phyloP scores from a whole-genome alignment of 78 protist species.

The Speleostelium caveatum region DNA sequence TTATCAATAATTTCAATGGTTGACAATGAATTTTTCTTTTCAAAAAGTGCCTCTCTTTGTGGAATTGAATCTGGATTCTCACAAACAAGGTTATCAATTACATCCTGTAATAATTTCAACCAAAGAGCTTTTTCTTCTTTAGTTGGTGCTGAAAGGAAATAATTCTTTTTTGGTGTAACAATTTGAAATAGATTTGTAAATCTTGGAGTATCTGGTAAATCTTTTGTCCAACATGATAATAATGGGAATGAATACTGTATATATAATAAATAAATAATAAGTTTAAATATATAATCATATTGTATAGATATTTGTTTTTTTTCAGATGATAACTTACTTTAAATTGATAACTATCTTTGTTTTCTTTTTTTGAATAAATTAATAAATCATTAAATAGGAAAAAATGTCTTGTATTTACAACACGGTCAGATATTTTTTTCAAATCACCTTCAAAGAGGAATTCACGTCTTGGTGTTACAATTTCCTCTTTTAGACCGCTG shows the following conservation, averaged over 20 bases:
- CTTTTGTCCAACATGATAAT: conserved; percentile 66
- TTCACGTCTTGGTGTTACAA: conserved; percentile 40
- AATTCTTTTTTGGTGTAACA: conserved; percentile 38
- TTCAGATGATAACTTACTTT: neutral
- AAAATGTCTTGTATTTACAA: conserved; percentile 68
- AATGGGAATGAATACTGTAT: conserved; percentile 35
- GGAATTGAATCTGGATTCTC: conserved; percentile 25
- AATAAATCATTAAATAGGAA: conserved; percentile 56
- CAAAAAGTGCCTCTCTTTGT: conserved; percentile 21
- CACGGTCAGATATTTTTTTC: conserved; percentile 65
- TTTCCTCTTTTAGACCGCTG: conserved; percentile 43
- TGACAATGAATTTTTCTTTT: conserved; percentile 56
- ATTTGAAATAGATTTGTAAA: conserved; percentile 55
- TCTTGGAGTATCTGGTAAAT: conserved; percentile 45
- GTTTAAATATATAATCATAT: no score
- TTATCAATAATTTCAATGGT: conserved; percentile 17
- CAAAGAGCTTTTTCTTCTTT: conserved; percentile 32
- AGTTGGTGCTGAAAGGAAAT: conserved; percentile 60
- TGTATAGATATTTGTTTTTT: neutral
- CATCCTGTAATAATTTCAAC: conserved; percentile 67
- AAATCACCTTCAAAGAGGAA: conserved; percentile 67
- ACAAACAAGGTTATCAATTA: conserved; percentile 35
- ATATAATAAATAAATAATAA: neutral
- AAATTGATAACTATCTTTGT: conserved; percentile 26
- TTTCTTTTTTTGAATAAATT: conserved; percentile 48